Conservation (phyloP, 192 early-diverging fungal species). For the Linnemannia hyalina region DNA sequence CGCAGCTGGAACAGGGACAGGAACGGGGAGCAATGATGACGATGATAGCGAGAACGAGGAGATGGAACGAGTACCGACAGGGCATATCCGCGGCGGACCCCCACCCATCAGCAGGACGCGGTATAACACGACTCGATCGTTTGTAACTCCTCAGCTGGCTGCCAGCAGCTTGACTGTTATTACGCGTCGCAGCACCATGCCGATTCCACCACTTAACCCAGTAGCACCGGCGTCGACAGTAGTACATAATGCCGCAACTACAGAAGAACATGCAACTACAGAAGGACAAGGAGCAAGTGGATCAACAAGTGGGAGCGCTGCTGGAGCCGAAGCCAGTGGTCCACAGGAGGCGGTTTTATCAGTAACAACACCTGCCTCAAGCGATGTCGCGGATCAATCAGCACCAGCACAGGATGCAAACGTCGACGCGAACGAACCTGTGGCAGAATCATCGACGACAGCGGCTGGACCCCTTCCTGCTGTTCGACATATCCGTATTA, state of each 20-base stretch:
- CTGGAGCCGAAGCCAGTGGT: neutral
- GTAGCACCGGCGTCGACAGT: neutral
- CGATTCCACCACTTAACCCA: neutral
- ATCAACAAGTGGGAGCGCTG: neutral
- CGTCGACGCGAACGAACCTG: too few relatives aligned
- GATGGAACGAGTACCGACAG: slow-evolving; percentile 33
- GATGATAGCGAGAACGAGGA: neutral
- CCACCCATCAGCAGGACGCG: slow-evolving; percentile 28
- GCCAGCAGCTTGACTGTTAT: neutral
- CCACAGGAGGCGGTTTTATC: neutral
- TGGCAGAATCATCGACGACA: neutral
- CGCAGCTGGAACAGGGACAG: neutral
- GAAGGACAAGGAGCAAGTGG: neutral
- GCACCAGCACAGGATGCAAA: neutral
- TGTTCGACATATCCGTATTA: slow-evolving; percentile 30
- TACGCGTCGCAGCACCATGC: neutral
- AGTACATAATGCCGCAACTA: neutral
- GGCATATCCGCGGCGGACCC: slow-evolving; percentile 38
- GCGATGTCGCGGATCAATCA: too few relatives aligned
- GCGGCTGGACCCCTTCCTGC: slow-evolving; percentile 16
- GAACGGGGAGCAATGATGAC: neutral
- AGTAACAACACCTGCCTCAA: neutral
- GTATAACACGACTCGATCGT: neutral
- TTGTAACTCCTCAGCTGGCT: neutral
- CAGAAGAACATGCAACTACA: neutral